These are phyloP conservation scores for Poa pratensis DNA, from an alignment of 176 grass and related monocot species.

Conservation along the genomic window DNA sequence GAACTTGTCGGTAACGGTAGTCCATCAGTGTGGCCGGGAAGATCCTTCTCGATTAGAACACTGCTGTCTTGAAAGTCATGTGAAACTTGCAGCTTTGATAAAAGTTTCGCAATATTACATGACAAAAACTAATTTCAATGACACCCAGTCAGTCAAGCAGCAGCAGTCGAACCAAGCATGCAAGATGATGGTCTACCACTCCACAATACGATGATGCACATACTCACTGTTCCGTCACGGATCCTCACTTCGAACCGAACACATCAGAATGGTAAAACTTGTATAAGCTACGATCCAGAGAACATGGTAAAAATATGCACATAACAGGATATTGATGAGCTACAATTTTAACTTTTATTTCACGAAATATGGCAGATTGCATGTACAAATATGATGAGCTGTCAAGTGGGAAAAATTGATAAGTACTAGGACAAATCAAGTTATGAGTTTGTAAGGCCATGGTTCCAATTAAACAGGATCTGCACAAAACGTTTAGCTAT, in stretches of 20 bases:
- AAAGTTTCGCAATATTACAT: conserved; percentile 57
- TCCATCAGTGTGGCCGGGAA: not conserved
- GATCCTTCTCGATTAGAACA: conserved; percentile 23
- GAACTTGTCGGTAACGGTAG: not conserved
- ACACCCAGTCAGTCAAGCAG: conserved; percentile 51
- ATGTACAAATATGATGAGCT: not conserved
- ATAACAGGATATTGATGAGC: not conserved
- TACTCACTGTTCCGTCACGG: conserved; percentile 41
- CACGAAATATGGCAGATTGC: not conserved
- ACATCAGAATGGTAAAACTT: conserved; percentile 24
- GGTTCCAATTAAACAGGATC: not conserved
- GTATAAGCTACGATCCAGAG: not conserved
- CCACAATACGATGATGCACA: conserved; percentile 43
- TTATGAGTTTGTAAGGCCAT: not conserved
- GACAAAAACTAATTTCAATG: conserved; percentile 57
- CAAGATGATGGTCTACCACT: conserved; percentile 28
- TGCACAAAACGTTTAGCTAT: not conserved
- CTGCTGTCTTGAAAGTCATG: conserved; percentile 50
- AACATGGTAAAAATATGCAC: conserved; percentile 39
- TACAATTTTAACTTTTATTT: not conserved
- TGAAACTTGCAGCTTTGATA: conserved; percentile 54
- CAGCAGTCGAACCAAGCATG: conserved; percentile 41
- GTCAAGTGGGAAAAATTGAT: not conserved
- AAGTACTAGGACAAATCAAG: not conserved
- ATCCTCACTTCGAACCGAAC: conserved; percentile 40